Conservation (phyloP, 2,329 filamentous ascomycete species). For the Trichoderma pleuroti region DNA sequence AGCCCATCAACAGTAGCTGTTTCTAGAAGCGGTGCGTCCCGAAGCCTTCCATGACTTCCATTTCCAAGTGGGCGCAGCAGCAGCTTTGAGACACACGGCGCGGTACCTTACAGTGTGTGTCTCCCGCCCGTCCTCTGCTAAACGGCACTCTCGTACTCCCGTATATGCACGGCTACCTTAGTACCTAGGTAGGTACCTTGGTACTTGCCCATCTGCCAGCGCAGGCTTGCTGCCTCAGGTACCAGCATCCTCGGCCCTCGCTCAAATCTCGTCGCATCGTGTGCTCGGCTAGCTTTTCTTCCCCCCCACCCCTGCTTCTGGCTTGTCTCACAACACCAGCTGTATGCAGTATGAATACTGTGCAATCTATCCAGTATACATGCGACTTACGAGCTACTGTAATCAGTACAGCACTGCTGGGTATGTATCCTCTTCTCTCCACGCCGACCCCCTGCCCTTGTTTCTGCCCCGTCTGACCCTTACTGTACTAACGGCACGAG, state of each 20-base stretch:
- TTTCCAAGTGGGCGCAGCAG: slow-evolving; percentile 3
- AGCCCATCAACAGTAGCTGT: slow-evolving; percentile 3
- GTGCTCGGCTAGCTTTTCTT: slow-evolving; percentile 5
- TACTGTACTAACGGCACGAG: not conserved
- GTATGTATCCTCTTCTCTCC: not conserved
- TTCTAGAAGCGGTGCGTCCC: slow-evolving; percentile 17
- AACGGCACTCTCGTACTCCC: not conserved
- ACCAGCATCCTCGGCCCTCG: not conserved
- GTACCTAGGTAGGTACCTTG: not conserved
- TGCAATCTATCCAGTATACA: not conserved
- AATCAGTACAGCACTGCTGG: not conserved
- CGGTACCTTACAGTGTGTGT: not conserved
- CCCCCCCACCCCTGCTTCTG: not conserved
- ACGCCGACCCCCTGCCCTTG: not conserved
- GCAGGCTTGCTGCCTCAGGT: not conserved
- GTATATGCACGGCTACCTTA: not conserved
- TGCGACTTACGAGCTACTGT: not conserved
- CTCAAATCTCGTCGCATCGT: not conserved
- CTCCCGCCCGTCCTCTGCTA: not conserved
- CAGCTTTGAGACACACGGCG: not conserved
- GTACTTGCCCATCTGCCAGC: not conserved
- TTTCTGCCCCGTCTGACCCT: slow-evolving; percentile 9
- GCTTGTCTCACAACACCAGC: not conserved
- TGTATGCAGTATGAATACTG: not conserved
- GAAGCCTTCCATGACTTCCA: slow-evolving; percentile 5